A percentile compares a stretch with the other conserved stretches of the same genome.
Evolutionary conservation across 805 yeast genomes (phyloP).

Genomic region (Starmerella tilneyi): DNA sequence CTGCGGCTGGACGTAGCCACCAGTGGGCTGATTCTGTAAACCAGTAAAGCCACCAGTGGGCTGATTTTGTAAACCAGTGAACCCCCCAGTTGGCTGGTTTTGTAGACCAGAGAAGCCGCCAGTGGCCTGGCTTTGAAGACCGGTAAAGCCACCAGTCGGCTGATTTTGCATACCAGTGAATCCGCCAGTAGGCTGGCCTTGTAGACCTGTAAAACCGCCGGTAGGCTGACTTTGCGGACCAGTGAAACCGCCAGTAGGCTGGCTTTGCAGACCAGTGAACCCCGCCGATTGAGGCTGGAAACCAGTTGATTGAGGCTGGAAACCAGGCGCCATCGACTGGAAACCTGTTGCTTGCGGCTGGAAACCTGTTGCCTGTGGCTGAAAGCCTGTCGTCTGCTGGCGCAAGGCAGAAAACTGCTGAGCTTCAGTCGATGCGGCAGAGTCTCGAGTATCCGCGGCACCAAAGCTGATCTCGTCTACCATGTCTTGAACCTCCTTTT

Average conservation of each 20-base stretch:
- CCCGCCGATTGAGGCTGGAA: constrained; percentile 28
- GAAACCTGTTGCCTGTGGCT: constrained; percentile 16
- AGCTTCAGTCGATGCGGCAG: neutral
- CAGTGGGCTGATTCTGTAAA: constrained; percentile 11
- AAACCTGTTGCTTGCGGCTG: constrained; percentile 33
- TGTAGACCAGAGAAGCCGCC: constrained; percentile 6
- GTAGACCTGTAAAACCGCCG: constrained; percentile 13
- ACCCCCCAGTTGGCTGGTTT: constrained; percentile 16
- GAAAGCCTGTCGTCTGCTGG: constrained; percentile 15
- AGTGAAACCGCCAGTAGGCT: constrained; percentile 2
- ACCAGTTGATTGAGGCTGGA: constrained; percentile 34
- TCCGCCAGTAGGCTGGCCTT: constrained; percentile 12
- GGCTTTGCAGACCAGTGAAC: constrained; percentile 7
- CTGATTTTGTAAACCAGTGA: constrained; percentile 3
- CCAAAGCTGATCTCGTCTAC: constrained; percentile 79
- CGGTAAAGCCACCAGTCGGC: constrained; percentile 13
- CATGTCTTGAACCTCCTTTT: constrained; percentile 77
- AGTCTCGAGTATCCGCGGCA: constrained; percentile 46
- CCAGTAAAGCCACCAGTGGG: constrained; percentile 15
- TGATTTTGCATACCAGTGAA: constrained; percentile 10
- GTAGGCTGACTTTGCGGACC: constrained; percentile 23
- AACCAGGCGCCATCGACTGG: constrained; percentile 14
- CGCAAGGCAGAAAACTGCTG: constrained; percentile 12
- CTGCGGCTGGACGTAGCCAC: constrained; percentile 18
- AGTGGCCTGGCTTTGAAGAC: constrained; percentile 10